phyloP scores from a whole-genome alignment of 441 rosid genomes.

The Adansonia madagascariensis region DNA sequence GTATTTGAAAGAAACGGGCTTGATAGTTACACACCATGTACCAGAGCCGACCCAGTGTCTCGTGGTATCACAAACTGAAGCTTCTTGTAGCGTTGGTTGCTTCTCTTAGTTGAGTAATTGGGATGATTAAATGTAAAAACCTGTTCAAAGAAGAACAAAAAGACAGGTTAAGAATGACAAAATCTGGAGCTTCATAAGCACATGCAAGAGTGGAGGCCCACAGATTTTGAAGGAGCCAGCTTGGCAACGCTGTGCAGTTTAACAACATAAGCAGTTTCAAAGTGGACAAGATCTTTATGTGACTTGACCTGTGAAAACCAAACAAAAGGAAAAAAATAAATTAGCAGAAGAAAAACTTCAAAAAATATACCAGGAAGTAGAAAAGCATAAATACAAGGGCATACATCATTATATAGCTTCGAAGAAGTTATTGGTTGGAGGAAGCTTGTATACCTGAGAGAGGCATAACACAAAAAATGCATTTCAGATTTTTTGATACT shows the following conservation, averaged over 20 bases:
- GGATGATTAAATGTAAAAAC: conserved; percentile 96
- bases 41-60: conserved; percentile 81
- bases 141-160: conserved; percentile 37
- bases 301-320: conserved; percentile 71
- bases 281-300: conserved; percentile 81
- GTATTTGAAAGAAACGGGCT: conserved; percentile 13
- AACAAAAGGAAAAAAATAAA: conserved; percentile 25
- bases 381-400: conserved; percentile 28
- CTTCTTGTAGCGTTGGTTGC: conserved; percentile 80
- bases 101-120: conserved; percentile 51
- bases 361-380: not conserved
- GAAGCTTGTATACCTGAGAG: conserved; percentile 91
- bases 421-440: conserved; percentile 93
- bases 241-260: conserved; percentile 83
- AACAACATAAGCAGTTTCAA: conserved; percentile 98
- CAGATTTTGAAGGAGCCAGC: conserved; percentile 87
- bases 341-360: conserved; percentile 17
- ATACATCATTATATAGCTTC: conserved; percentile 86
- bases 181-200: not conserved
- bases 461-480: not conserved
- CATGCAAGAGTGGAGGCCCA: conserved; percentile 46
- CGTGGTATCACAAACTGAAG: conserved; percentile 69
- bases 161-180: conserved; percentile 13
- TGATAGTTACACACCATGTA: conserved; percentile 68
- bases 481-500: not conserved